Conservation (phyloP, 2,329 filamentous ascomycete genomes). For the Aspergillus brunneoviolaceus region DNA sequence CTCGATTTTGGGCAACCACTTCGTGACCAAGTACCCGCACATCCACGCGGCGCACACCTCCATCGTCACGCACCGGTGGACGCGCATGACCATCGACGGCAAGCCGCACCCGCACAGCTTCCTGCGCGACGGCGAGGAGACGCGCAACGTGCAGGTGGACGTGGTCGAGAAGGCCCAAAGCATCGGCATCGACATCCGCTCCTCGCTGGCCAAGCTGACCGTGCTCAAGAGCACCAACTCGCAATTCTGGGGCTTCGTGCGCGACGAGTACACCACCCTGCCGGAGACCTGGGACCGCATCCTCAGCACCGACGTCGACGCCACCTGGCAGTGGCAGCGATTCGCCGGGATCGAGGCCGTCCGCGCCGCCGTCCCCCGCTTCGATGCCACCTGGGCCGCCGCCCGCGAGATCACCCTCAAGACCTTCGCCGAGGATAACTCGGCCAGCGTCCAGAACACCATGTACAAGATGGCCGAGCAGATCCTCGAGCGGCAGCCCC, state of each 20-base stretch:
- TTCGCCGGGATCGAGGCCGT: slow-evolving; percentile 69
- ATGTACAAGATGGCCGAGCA: slow-evolving; percentile 98
- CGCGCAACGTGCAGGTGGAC: slow-evolving; percentile 74
- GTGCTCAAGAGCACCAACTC: slow-evolving; percentile 97
- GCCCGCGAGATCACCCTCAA: slow-evolving; percentile 86
- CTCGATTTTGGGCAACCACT: slow-evolving; percentile 80
- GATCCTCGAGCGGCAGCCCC: slow-evolving; percentile 74
- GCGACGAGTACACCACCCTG: slow-evolving; percentile 90
- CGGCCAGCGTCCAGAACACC: slow-evolving; percentile 89
- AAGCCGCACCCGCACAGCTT: slow-evolving; percentile 95
- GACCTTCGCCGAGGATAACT: slow-evolving; percentile 85
- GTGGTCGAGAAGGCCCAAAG: slow-evolving; percentile 55
- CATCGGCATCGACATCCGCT: slow-evolving; percentile 71
- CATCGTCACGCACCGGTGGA: slow-evolving; percentile 85
- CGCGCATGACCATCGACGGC: slow-evolving; percentile 81
- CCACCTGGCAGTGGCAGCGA: slow-evolving; percentile 78
- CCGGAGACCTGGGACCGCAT: slow-evolving; percentile 93
- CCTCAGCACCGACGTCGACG: slow-evolving; percentile 87
- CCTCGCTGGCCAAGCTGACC: slow-evolving; percentile 75
- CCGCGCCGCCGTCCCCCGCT: slow-evolving; percentile 61
- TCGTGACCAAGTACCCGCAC: slow-evolving; percentile 82
- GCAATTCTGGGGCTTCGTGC: slow-evolving; percentile 90
- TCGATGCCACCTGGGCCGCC: slow-evolving; percentile 74
- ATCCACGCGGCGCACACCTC: slow-evolving; percentile 81
- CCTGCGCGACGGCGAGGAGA: slow-evolving; percentile 84